Conservation (phyloP, 768 basidiomycete genomes). For the Clathrus columnatus region DNA sequence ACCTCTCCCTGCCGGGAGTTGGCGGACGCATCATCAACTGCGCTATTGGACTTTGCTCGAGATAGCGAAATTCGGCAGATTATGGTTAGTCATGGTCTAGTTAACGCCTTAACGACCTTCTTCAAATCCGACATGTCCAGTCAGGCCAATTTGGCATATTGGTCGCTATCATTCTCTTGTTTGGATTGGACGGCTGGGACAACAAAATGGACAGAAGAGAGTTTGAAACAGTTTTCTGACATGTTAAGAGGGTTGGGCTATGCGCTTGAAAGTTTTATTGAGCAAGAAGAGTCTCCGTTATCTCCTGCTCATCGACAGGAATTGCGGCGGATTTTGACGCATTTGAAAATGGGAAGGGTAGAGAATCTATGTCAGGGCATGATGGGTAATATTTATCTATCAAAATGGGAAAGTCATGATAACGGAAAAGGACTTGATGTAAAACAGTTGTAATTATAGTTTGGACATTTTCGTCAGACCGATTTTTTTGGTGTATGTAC, state of each 20-base stretch:
- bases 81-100: neutral
- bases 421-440: no score
- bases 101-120: neutral
- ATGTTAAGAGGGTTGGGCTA: neutral
- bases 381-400: no score
- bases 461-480: no score
- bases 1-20: neutral
- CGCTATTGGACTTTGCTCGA: neutral
- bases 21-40: neutral
- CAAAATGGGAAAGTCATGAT: no score
- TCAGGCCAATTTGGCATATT: slow-evolving; percentile 1
- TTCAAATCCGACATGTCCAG: neutral
- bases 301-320: slow-evolving; percentile 5
- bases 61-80: neutral
- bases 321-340: neutral
- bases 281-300: neutral
- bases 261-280: neutral
- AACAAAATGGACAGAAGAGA: neutral
- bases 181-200: neutral
- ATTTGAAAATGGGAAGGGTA: no score
- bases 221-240: neutral
- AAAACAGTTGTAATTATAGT: no score
- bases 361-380: no score
- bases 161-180: neutral
- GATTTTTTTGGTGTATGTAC: no score